Base-by-base conservation (phyloP, 768 basidiomycete species). In the Serendipita sp. region DNA sequence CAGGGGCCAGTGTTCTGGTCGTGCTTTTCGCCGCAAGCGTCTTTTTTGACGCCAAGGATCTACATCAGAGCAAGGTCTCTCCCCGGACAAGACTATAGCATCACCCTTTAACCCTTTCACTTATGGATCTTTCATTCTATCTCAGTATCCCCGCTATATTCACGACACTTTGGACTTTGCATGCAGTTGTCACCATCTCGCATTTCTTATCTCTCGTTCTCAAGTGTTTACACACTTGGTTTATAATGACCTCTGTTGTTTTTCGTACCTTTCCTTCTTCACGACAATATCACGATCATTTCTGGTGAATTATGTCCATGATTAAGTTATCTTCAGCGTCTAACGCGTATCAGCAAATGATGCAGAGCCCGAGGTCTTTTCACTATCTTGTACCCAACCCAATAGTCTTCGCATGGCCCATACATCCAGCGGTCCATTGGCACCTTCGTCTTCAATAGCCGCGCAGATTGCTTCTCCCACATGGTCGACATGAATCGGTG, bases 401-500 rank as follows among this genome's bases (percentile, higher is more conserved):
- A 91, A 80, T 56, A 92, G 73, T 70, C 83, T 78, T 67, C 86
- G 80, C 86, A 95, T 94, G 68, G 78, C 77, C 65, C 71, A 72
- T 65, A 92, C 89, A 8, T 80, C 85, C 34, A 92, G 76, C 24
- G 86, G 81, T 47, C 89, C 90, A 63, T 71, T 72, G 54, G 91
- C 75, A 44, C 75, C 74, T 69, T 84, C 80, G 65, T 86, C 76
- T 41, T 81, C 80, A 18, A 85, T 78, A 18, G 74, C 68, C n/a
- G 66, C 37, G 66, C 87, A 84, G 4, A 92, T 80, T 0, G 92
- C 90, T 69, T 86, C 83, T 2, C 88, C 96, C 51, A 98, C 92
- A 67, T 93, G 91, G 70, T 99, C 96, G 24, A 97, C 92, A 71
- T 98, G 95, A 47, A 98, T 83, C 1, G 96, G 94, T 35, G 88